Evolutionary conservation across 441 rosid species (phyloP), one percentile per base, ranked within the genome.

Genomic region (Melastoma candidum): DNA sequence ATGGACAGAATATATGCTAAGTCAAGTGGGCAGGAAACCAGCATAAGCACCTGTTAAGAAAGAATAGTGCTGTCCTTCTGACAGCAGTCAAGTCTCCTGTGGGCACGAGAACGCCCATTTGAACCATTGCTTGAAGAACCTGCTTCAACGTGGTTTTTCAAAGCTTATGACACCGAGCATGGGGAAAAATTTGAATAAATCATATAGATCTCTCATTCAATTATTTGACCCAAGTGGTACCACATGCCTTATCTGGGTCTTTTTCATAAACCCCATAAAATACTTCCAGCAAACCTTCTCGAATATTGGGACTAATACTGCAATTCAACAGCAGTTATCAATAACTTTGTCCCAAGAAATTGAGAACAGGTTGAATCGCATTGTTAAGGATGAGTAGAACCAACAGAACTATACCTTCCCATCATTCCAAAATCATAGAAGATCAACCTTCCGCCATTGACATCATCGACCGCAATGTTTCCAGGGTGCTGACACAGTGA

Each of bases 41-140:
- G 49, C 49, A 4, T 51, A 55, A 53, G 58, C 54, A 93, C 99
- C 96, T 93, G 50, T 89, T 84, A 59, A 93, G 96, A 74, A 93
- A 93, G 74, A 93, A 93, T 54, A 77, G 75, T 26, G 99, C 97
- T 41, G 99, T 93, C 68, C 99, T 72, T 69, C 96, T 77, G 63
- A 93, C 83, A 58, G 99, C 92, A 50, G 99, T 93, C 83, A 80
- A 74, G 65, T 93, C 99, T 63, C 99, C 99, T 44, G 97, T 93
- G 53, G 99, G 99, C 57, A 93, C 99, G 66, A 93, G 97, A 63
- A 93, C 97, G 58, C 99, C 99, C 99, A 93, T 93, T 76, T 88
- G 97, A 72, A 89, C 62, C 99, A 88, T 88, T 68, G 99, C 79
- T 66, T 86, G 74, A 71, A 93, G 87, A 66, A 93, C 95, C 98